Evolutionary conservation across 148 eudicot genomes (phyloP).

Genomic region (Fagopyrum esculentum): DNA sequence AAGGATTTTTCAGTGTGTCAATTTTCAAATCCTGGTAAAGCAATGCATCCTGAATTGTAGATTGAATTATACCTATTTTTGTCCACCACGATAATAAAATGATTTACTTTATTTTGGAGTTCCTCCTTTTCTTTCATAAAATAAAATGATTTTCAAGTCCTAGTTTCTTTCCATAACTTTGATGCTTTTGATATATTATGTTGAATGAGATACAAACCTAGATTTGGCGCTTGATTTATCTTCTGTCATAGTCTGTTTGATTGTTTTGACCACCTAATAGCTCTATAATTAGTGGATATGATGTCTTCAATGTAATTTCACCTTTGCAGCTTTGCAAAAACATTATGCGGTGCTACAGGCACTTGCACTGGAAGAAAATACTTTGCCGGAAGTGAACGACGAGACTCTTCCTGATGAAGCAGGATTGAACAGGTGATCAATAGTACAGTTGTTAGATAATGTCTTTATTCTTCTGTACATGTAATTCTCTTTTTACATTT

Average conservation of each 20-base stretch:
- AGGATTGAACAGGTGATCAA: constrained; percentile 73
- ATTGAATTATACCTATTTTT: not conserved
- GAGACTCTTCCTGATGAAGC: constrained; percentile 95
- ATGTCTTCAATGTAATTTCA: not conserved
- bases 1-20: constrained; percentile 88
- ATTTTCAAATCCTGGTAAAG: constrained; percentile 88
- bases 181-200: not conserved
- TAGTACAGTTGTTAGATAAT: not conserved
- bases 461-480: not conserved
- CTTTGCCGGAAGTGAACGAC: constrained; percentile 80
- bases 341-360: constrained; percentile 94
- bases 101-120: not conserved
- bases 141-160: too few relatives aligned
- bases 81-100: not conserved
- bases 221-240: constrained; percentile 1
- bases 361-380: constrained; percentile 89
- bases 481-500: not conserved
- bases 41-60: not conserved
- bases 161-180: not conserved
- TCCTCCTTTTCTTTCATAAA: not conserved
- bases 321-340: constrained; percentile 78
- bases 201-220: not conserved
- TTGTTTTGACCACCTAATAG: not conserved
- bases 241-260: not conserved
- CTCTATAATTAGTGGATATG: not conserved